Evolutionary conservation across 176 grass and related monocot genomes (phyloP).

Genomic region (Carex myosuroides): DNA sequence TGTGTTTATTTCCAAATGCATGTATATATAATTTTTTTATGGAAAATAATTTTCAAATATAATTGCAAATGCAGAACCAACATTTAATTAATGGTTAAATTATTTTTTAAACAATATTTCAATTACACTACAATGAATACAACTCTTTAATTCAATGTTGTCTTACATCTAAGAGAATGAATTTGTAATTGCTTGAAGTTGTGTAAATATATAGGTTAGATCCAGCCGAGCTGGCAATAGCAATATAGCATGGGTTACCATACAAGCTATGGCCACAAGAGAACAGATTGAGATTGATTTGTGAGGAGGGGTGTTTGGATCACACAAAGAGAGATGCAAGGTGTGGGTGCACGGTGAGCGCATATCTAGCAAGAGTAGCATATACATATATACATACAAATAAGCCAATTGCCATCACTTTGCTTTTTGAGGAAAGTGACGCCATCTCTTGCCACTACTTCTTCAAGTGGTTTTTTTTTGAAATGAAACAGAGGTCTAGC

Average conservation of each 20-base stretch:
- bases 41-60: not conserved
- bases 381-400: not conserved
- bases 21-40: too few species aligned
- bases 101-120: not conserved
- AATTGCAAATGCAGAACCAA: not conserved
- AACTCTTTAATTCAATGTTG: not conserved
- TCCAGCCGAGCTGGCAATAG: not conserved
- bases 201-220: not conserved
- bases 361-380: constrained; percentile 6
- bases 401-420: constrained; percentile 20
- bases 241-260: not conserved
- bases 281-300: not conserved
- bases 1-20: too few species aligned
- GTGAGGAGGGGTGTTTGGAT: not conserved
- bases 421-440: constrained; percentile 20
- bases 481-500: too few species aligned
- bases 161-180: not conserved
- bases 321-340: not conserved
- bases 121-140: not conserved
- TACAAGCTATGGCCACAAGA: not conserved
- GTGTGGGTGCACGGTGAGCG: constrained; percentile 14
- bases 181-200: not conserved
- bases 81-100: not conserved
- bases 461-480: too few species aligned
- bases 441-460: not conserved